These are phyloP conservation scores for Eleusine coracana DNA, from an alignment of 176 grass and related monocot species.

Conservation along the genomic window DNA sequence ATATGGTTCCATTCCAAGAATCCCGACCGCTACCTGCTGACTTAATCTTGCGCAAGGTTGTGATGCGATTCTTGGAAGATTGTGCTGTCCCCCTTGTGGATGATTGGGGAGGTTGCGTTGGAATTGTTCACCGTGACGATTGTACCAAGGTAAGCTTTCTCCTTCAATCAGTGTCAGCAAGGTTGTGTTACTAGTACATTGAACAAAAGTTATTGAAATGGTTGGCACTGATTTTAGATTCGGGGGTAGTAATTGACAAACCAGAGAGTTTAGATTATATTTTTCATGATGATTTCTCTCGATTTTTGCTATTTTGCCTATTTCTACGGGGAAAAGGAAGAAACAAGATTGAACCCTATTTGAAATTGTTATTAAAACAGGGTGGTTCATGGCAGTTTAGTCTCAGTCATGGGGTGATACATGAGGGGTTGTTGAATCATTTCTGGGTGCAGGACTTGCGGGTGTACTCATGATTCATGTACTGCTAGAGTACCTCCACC, in stretches of 20 bases:
- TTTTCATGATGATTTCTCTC: neutral
- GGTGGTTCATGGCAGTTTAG: neutral
- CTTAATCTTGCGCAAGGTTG: slow-evolving; percentile 56
- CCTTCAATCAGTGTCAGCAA: slow-evolving; percentile 21
- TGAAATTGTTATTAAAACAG: neutral
- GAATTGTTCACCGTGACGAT: slow-evolving; percentile 75
- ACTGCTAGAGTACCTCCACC: neutral
- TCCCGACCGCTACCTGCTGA: slow-evolving; percentile 56
- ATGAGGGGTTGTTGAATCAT: neutral
- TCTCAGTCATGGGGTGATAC: neutral
- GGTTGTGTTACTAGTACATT: neutral
- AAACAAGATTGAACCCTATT: neutral
- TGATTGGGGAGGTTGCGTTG: slow-evolving; percentile 84
- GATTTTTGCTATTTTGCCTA: slow-evolving; percentile 2
- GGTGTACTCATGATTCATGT: neutral
- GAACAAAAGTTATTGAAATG: slow-evolving; percentile 15
- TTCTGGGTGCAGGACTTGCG: neutral
- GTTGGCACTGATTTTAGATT: neutral
- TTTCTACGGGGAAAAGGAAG: neutral
- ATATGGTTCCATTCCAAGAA: slow-evolving; percentile 88
- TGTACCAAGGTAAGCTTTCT: slow-evolving; percentile 66
- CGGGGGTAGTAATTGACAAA: slow-evolving; percentile 29
- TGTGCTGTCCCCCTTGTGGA: slow-evolving; percentile 69
- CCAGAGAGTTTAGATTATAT: neutral
- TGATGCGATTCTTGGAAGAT: slow-evolving; percentile 77